These are phyloP conservation scores for Psidium friedrichsthalianum DNA, from an alignment of 345 rosid species.

Conservation along the genomic window DNA sequence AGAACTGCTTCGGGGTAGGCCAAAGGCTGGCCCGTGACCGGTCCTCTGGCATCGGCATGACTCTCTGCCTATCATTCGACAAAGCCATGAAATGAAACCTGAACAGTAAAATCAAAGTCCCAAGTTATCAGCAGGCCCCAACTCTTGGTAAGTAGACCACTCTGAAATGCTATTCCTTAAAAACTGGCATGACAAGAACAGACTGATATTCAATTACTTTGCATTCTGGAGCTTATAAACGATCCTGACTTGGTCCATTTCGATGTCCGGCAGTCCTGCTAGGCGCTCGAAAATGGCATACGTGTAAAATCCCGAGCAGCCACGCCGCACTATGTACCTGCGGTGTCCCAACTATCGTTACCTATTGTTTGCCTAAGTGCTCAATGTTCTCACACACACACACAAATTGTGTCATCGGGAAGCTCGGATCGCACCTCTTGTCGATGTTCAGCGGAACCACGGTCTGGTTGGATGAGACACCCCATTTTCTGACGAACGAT, in stretches of 20 bases:
- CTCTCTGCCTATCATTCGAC: conserved; percentile 57
- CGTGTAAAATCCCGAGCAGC: conserved; percentile 50
- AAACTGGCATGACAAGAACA: background rate
- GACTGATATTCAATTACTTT: conserved; percentile 17
- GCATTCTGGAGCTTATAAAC: conserved; percentile 61
- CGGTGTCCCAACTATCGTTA: background rate
- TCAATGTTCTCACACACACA: background rate
- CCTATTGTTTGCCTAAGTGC: background rate
- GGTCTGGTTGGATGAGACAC: conserved; percentile 6
- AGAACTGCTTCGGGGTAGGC: conserved; percentile 89
- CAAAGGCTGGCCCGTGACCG: conserved; percentile 25
- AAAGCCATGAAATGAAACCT: conserved; percentile 81
- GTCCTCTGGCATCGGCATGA: conserved; percentile 61
- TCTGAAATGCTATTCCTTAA: background rate
- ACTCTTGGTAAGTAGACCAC: background rate
- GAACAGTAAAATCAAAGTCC: background rate
- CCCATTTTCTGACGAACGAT: conserved; percentile 60
- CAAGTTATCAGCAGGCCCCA: background rate
- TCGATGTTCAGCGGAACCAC: conserved; percentile 70
- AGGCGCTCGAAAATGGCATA: conserved; percentile 63
- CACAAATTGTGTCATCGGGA: background rate
- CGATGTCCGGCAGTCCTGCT: conserved; percentile 72
- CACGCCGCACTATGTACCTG: conserved; percentile 72
- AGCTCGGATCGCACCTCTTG: conserved; percentile 41
- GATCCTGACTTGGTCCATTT: conserved; percentile 78